Conservation (phyloP, 2,329 filamentous ascomycete genomes). For the Aspergillus nomiae region DNA sequence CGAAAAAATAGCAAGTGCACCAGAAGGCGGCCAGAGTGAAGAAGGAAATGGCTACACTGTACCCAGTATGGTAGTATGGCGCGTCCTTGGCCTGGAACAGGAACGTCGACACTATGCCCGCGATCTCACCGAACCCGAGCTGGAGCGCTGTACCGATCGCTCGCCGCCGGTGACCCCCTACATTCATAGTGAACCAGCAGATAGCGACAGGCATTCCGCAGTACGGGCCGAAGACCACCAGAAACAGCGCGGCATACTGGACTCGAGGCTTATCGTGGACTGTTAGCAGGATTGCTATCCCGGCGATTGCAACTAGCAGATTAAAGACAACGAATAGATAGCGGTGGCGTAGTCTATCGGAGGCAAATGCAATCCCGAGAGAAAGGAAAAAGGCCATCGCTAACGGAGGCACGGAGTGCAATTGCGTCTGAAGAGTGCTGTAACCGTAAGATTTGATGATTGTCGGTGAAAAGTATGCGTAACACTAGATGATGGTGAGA, state of each 20-base stretch:
- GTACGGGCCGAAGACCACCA: conserved; percentile 78
- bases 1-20: background rate
- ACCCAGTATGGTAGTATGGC: background rate
- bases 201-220: conserved; percentile 82
- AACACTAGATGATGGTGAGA: conserved; percentile 34
- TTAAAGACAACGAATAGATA: conserved; percentile 71
- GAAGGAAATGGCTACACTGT: background rate
- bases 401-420: conserved; percentile 60
- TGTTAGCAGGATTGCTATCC: conserved; percentile 72
- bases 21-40: background rate
- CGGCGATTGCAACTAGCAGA: conserved; percentile 68
- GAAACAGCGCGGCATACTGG: conserved; percentile 78
- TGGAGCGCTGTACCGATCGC: conserved; percentile 75
- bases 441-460: conserved; percentile 71
- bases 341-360: conserved; percentile 73
- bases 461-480: conserved; percentile 74
- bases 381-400: conserved; percentile 75
- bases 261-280: conserved; percentile 66
- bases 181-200: conserved; percentile 81
- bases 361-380: conserved; percentile 71
- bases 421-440: conserved; percentile 42
- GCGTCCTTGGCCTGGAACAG: background rate
- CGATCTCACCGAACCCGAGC: conserved; percentile 63
- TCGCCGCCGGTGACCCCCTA: conserved; percentile 70
- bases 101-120: background rate